phyloP scores from a whole-genome alignment of 176 grass and related monocot species.

The Oryza glumipatula region DNA sequence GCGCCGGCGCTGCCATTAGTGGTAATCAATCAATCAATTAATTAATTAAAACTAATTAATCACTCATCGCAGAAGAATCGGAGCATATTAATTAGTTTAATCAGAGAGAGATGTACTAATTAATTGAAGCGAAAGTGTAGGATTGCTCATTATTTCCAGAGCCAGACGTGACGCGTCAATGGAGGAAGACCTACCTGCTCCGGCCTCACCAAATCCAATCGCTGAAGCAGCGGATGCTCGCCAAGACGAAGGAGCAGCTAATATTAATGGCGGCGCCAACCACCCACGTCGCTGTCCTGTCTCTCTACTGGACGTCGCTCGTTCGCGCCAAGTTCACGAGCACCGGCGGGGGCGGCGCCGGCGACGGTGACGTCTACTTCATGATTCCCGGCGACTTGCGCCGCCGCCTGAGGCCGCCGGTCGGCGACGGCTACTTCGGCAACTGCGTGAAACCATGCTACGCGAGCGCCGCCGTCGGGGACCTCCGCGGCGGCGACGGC shows the following conservation, averaged over 20 bases:
- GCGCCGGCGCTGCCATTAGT: constrained; percentile 39
- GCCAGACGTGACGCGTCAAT: not conserved
- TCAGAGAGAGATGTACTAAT: too few relatives aligned
- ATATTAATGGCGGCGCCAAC: not conserved
- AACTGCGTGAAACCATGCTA: constrained; percentile 47
- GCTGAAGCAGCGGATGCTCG: constrained; percentile 1
- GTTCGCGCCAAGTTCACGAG: not conserved
- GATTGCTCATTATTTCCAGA: not conserved
- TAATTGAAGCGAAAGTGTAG: not conserved
- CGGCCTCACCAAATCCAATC: not conserved
- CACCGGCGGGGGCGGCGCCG: not conserved
- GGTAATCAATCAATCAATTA: not conserved
- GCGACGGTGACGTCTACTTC: not conserved
- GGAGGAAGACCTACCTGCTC: constrained; percentile 24
- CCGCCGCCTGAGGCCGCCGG: not conserved
- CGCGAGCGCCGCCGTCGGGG: not conserved
- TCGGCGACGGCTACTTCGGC: constrained; percentile 43
- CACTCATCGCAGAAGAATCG: too few relatives aligned
- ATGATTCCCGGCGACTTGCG: constrained; percentile 20
- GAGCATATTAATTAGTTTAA: not conserved
- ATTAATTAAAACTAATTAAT: not conserved
- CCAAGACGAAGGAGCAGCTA: not conserved
- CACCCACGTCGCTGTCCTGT: constrained; percentile 36
- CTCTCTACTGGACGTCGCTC: constrained; percentile 43
- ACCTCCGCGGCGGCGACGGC: constrained; percentile 7